Evolutionary conservation across 352 stramenopile genomes (phyloP).

Genomic region (Phytopythium delawarense): DNA sequence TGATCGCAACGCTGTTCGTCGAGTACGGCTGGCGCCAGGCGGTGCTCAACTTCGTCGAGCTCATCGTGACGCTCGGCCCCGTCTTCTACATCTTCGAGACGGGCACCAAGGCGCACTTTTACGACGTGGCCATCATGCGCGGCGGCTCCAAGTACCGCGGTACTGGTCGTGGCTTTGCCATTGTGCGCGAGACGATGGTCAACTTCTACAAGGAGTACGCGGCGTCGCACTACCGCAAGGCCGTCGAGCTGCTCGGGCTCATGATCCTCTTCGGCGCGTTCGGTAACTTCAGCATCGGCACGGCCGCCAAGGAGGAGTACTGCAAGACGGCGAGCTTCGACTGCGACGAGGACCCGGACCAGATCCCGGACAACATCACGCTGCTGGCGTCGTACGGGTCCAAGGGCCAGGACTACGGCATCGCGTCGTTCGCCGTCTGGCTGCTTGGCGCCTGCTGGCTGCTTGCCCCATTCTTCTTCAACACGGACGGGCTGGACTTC

Average conservation of each 20-base stretch:
- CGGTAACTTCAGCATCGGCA: conserved; percentile 78
- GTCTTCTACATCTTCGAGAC: conserved; percentile 89
- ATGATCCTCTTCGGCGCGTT: conserved; percentile 83
- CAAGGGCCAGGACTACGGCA: conserved; percentile 84
- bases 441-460: conserved; percentile 77
- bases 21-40: conserved; percentile 83
- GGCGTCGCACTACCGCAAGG: conserved; percentile 79
- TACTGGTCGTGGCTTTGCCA: conserved; percentile 81
- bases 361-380: conserved; percentile 65
- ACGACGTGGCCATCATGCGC: conserved; percentile 83
- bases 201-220: conserved; percentile 88
- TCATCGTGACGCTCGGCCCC: conserved; percentile 76
- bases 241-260: conserved; percentile 68
- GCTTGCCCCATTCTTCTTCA: conserved; percentile 84
- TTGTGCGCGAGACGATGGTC: conserved; percentile 79
- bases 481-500: conserved; percentile 85
- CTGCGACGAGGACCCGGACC: conserved; percentile 42
- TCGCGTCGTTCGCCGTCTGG: conserved; percentile 87
- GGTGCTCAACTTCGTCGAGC: conserved; percentile 75
- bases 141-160: conserved; percentile 84
- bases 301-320: conserved; percentile 43
- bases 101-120: conserved; percentile 83
- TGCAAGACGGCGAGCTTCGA: conserved; percentile 47
- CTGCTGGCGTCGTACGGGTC: conserved; percentile 74
- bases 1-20: conserved; percentile 81